These are phyloP conservation scores for Begonia loranthoides DNA, from an alignment of 306 rosid genomes.

Conservation along the genomic window DNA sequence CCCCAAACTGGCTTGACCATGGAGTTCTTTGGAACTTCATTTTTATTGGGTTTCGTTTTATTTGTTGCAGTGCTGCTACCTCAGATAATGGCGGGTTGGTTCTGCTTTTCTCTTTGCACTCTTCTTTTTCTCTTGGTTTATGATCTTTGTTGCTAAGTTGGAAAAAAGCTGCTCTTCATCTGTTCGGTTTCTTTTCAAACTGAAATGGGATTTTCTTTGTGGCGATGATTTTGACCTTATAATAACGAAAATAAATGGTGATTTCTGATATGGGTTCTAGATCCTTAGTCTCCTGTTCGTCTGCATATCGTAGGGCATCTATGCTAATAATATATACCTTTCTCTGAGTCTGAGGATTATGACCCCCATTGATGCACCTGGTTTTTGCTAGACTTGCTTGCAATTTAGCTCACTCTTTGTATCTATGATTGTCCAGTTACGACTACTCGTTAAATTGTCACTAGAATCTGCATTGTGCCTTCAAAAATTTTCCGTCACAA, in stretches of 20 bases:
- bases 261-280: slow-evolving; percentile 17
- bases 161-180: background rate
- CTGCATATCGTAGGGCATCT: too few species aligned
- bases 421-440: too few species aligned
- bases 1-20: slow-evolving; percentile 13
- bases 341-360: too few species aligned
- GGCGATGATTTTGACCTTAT: slow-evolving; percentile 15
- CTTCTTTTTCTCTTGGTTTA: slow-evolving; percentile 13
- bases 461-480: too few species aligned
- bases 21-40: slow-evolving; percentile 19
- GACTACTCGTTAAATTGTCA: too few species aligned
- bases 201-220: background rate
- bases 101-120: background rate
- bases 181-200: background rate
- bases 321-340: too few species aligned
- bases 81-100: slow-evolving; percentile 61
- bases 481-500: too few species aligned
- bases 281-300: background rate
- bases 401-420: too few species aligned
- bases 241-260: slow-evolving; percentile 2
- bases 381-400: too few species aligned
- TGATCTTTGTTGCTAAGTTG: background rate
- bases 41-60: slow-evolving; percentile 34
- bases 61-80: slow-evolving; percentile 56
- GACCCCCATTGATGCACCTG: too few species aligned